Conservation (phyloP, 2,329 filamentous ascomycete species). For the Xylariaceae sp. region DNA sequence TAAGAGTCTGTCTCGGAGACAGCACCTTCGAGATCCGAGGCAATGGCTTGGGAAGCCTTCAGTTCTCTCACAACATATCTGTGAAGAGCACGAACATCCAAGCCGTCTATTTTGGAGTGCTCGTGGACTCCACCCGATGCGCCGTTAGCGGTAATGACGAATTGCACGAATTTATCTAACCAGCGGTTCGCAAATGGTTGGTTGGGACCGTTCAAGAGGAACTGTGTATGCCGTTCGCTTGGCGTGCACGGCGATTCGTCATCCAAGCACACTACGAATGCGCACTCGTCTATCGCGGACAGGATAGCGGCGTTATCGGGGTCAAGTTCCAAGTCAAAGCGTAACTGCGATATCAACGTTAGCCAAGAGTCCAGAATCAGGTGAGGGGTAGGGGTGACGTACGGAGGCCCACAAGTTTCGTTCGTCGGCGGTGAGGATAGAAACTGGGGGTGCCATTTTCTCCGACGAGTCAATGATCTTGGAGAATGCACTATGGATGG, state of each 20-base stretch:
- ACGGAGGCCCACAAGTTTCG: slow-evolving; percentile 17
- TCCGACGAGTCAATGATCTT: slow-evolving; percentile 11
- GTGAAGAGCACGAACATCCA: slow-evolving; percentile 16
- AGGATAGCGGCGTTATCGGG: slow-evolving; percentile 7
- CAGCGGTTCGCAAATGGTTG: slow-evolving; percentile 16
- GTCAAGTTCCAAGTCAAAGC: slow-evolving; percentile 10
- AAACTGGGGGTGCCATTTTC: not conserved
- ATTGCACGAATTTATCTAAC: slow-evolving; percentile 19
- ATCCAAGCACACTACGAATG: slow-evolving; percentile 19
- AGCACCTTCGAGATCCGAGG: not conserved
- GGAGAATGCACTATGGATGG: slow-evolving; percentile 6
- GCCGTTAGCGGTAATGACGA: slow-evolving; percentile 18
- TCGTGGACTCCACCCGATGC: slow-evolving; percentile 15
- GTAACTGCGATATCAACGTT: slow-evolving; percentile 4
- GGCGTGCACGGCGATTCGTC: slow-evolving; percentile 12
- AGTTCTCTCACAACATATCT: not conserved
- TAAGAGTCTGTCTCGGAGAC: not conserved
- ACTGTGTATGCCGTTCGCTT: slow-evolving; percentile 13
- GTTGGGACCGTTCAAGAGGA: slow-evolving; percentile 8
- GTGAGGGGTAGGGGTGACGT: not conserved
- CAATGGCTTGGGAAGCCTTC: not conserved
- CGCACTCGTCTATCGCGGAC: slow-evolving; percentile 9
- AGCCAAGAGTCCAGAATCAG: not conserved
- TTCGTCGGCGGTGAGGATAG: slow-evolving; percentile 17
- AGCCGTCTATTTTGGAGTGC: slow-evolving; percentile 20